Conservation (phyloP, 1,139 yeast genomes). For the Geotrichum restrictum region DNA sequence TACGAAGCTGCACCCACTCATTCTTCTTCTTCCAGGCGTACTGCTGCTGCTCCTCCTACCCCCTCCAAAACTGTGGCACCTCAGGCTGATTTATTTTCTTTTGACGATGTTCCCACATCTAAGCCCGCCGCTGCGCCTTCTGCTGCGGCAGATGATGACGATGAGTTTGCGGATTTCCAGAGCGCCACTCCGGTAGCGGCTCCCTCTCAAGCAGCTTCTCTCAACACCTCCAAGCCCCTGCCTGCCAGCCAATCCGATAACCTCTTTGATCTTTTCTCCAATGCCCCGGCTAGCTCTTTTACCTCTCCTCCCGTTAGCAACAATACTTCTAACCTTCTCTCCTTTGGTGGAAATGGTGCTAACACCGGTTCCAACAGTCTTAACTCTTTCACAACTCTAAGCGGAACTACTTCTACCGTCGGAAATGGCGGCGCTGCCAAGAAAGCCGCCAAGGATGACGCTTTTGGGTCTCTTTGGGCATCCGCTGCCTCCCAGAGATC, state of each 20-base stretch:
- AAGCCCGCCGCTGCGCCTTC: conserved; percentile 18
- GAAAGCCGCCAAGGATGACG: conserved; percentile 51
- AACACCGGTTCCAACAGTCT: conserved; percentile 17
- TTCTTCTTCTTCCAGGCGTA: conserved; percentile 14
- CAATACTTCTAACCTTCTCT: not conserved
- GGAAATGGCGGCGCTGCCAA: conserved; percentile 40
- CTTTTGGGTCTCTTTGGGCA: conserved; percentile 74
- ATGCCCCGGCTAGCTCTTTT: conserved; percentile 18
- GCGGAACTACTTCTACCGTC: conserved; percentile 40
- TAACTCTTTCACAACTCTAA: conserved; percentile 23
- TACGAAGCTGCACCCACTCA: conserved; percentile 46
- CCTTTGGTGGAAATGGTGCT: conserved; percentile 3
- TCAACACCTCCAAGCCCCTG: conserved; percentile 31
- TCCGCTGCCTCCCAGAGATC: conserved; percentile 31
- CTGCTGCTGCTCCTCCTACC: conserved; percentile 24
- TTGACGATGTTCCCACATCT: conserved; percentile 36
- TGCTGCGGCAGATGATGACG: conserved; percentile 54
- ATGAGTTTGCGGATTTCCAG: conserved; percentile 93
- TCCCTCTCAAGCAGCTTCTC: conserved; percentile 25
- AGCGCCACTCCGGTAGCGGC: conserved; percentile 49
- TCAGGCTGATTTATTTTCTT: conserved; percentile 51
- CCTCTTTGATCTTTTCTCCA: conserved; percentile 29
- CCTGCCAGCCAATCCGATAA: conserved; percentile 22
- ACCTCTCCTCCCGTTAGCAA: conserved; percentile 12
- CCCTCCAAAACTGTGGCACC: conserved; percentile 27